Evolutionary conservation across 1,284 basidiomycete genomes (phyloP).

Genomic region (Marasmius oreades): DNA sequence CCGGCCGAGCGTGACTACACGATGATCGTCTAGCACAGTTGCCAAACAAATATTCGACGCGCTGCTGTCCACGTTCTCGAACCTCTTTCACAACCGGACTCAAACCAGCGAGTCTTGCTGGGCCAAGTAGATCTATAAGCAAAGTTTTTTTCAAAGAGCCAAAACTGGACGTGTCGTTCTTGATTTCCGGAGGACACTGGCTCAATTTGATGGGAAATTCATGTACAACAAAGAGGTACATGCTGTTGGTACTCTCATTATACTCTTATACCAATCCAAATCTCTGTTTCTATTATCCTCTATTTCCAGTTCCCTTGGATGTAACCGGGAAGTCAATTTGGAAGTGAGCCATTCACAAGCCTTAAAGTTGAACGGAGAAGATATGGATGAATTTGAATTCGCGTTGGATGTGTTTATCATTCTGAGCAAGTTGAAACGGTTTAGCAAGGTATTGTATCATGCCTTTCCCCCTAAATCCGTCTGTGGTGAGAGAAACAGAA

Average conservation of each 20-base stretch:
- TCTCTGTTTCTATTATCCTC: constrained; percentile 86
- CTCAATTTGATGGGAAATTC: constrained; percentile 77
- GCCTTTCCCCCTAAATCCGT: neutral
- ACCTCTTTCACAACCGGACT: no score
- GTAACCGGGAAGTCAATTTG: constrained; percentile 78
- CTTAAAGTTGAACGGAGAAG: constrained; percentile 40
- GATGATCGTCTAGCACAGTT: no score
- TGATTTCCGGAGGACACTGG: constrained; percentile 41
- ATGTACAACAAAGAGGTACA: constrained; percentile 85
- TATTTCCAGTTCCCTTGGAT: constrained; percentile 84
- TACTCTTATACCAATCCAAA: neutral
- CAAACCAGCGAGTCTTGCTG: no score
- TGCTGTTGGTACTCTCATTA: constrained; percentile 1
- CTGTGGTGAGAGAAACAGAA: neutral
- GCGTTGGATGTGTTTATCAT: constrained; percentile 83
- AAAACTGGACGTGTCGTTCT: no score
- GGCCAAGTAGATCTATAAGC: no score
- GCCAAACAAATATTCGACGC: no score
- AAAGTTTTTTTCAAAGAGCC: no score
- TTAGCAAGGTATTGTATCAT: constrained; percentile 66
- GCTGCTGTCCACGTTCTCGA: no score
- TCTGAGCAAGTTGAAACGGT: constrained; percentile 83
- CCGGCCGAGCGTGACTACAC: no score
- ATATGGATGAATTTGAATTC: constrained; percentile 36
- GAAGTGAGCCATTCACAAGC: constrained; percentile 75